These are phyloP conservation scores for Linnemannia hyalina DNA, from an alignment of 192 early-diverging fungal species.

Conservation along the genomic window DNA sequence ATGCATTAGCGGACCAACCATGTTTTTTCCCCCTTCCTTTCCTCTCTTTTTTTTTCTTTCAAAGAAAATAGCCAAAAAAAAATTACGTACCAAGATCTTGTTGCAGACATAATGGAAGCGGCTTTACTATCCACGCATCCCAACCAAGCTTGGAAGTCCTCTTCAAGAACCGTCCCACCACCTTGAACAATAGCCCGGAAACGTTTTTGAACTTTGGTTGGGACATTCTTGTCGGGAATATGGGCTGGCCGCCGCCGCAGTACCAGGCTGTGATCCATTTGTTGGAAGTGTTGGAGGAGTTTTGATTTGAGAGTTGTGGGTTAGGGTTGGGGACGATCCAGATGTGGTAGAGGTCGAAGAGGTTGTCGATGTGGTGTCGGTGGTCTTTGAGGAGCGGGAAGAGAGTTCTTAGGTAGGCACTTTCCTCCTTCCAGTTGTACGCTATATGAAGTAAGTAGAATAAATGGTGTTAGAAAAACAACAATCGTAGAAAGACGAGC, in stretches of 20 bases:
- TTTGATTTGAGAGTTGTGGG: too few species aligned
- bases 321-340: not conserved
- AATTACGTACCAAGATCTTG: not conserved
- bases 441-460: not conserved
- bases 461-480: not conserved
- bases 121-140: not conserved
- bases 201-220: not conserved
- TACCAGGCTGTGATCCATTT: not conserved
- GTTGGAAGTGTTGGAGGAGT: too few species aligned
- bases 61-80: not conserved
- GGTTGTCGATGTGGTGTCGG: not conserved
- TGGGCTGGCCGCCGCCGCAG: not conserved
- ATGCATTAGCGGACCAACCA: not conserved
- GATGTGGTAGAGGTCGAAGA: not conserved
- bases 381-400: not conserved
- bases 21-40: not conserved
- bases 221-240: not conserved
- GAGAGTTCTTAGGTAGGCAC: not conserved
- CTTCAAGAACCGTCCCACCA: not conserved
- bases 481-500: not conserved
- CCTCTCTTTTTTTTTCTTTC: not conserved
- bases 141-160: not conserved
- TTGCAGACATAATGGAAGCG: not conserved
- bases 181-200: not conserved
- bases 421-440: not conserved